Evolutionary conservation across 768 basidiomycete genomes (phyloP), one percentile per base, ranked within the genome.

Genomic region (Suillus discolor): DNA sequence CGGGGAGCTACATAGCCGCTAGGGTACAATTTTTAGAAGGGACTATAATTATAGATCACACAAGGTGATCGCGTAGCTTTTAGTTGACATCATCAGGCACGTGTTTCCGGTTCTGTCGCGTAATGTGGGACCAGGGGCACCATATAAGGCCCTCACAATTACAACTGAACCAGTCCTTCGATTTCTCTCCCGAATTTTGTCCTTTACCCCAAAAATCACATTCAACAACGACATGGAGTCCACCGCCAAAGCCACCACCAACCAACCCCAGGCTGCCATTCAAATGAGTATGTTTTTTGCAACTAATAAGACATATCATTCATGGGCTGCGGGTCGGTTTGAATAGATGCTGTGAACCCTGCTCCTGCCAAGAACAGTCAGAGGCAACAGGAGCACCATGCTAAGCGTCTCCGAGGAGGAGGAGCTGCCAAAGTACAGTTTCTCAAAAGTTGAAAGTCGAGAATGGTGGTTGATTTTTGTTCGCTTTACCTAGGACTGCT

Each of bases 341-440:
- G 39, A 20, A 3, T 62, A 88, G 87, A 78, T 69, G 79, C 80
- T 6, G 81, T 83, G 79, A 83, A 79, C 73, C 81, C 82, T 18
- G 76, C 81, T 25, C 73, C 81, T 69, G 73, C 79, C 34, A 66
- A 73, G 53, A 73, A 67, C 25, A 72, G 77, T 11, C 77, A 80
- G 60, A 78, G 81, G 63, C 79, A 84, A 65, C 79, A 77, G 66
- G 77, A 79, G 55, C 74, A 82, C 65, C 78, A 78, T 51, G 85
- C 87, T 6, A 81, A 80, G 62, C 87, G 89, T 66, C 73, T 92
- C 59, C 87, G 91, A 64, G 91, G 91, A 66, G 90, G 87, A 71
- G 90, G 90, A 67, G 89, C 85, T 55, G 89, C 72, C 38, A 90
- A 85, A 84, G 89, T 89, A 65, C 62, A 68, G 64, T 42, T 4